phyloP scores from a whole-genome alignment of 768 basidiomycete species.

The Suillus cothurnatus region DNA sequence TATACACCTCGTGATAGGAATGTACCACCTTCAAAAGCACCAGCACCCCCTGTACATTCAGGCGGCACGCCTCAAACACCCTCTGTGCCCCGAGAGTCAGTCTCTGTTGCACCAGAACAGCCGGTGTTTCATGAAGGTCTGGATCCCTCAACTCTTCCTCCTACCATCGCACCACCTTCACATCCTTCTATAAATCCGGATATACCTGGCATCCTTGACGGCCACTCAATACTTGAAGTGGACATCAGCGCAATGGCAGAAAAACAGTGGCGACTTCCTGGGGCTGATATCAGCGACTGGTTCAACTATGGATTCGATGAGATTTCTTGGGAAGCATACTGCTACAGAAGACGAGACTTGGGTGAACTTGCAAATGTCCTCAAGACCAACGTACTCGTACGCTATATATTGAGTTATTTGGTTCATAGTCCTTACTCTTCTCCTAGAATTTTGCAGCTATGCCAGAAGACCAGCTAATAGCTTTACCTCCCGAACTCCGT shows the following conservation, averaged over 20 bases:
- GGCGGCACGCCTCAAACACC: constrained; percentile 20
- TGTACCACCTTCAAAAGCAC: constrained; percentile 33
- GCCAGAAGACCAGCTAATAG: constrained; percentile 78
- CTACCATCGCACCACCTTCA: constrained; percentile 71
- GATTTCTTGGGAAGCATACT: constrained; percentile 92
- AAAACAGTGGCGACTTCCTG: constrained; percentile 91
- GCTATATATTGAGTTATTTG: constrained; percentile 29
- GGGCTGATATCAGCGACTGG: constrained; percentile 94
- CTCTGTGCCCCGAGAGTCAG: constrained; percentile 12
- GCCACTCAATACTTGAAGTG: constrained; percentile 82
- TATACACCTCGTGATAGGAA: constrained; percentile 76
- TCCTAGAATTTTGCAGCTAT: constrained; percentile 77
- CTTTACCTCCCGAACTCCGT: constrained; percentile 78
- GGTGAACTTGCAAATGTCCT: constrained; percentile 79
- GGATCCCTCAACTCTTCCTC: constrained; percentile 66
- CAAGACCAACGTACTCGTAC: constrained; percentile 80
- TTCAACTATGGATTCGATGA: constrained; percentile 99
- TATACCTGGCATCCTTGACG: constrained; percentile 64
- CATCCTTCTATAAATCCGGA: constrained; percentile 78
- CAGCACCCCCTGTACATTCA: constrained; percentile 28
- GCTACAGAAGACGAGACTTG: constrained; percentile 78
- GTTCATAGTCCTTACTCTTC: constrained; percentile 14
- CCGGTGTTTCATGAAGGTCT: constrained; percentile 48
- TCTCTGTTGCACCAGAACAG: constrained; percentile 18
- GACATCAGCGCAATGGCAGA: constrained; percentile 75